Evolutionary conservation across 2,329 filamentous ascomycete species (phyloP).

Genomic region (Didymella sp.): DNA sequence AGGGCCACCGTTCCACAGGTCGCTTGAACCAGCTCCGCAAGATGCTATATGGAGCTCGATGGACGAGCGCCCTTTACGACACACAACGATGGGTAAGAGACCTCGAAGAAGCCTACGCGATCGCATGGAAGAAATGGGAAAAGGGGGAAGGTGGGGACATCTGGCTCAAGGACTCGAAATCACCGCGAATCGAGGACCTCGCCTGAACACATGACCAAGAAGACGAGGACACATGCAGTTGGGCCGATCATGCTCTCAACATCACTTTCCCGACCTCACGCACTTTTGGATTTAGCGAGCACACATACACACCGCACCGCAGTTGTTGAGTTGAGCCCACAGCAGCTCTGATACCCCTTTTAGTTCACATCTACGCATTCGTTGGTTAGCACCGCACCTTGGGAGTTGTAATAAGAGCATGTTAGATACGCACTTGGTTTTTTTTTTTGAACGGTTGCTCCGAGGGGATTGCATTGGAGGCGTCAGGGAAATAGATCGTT

Average conservation of each 20-base stretch:
- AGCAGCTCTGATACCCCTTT: constrained; percentile 19
- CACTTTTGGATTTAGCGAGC: constrained; percentile 24
- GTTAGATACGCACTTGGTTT: not conserved
- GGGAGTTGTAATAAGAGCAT: constrained; percentile 12
- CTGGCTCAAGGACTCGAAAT: constrained; percentile 63
- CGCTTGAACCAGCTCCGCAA: constrained; percentile 79
- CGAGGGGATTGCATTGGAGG: not conserved
- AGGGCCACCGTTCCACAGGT: constrained; percentile 57
- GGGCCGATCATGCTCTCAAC: constrained; percentile 7
- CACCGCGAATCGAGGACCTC: constrained; percentile 6
- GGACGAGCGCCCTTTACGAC: constrained; percentile 88
- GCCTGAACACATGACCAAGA: too few relatives aligned
- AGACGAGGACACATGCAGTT: not conserved
- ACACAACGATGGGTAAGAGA: constrained; percentile 90
- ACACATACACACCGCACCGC: constrained; percentile 13
- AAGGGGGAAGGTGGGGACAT: constrained; percentile 89
- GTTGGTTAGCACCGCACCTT: not conserved
- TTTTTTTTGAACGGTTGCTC: not conserved
- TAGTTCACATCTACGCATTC: constrained; percentile 12
- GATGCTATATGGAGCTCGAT: constrained; percentile 82
- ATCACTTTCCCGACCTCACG: not conserved
- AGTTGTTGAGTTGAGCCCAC: constrained; percentile 10
- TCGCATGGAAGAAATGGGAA: constrained; percentile 90
- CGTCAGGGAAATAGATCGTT: not conserved
- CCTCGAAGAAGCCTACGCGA: constrained; percentile 85